Evolutionary conservation across 169 alveolate genomes (phyloP), one percentile per base, ranked within the genome.

Genomic region (Plasmodium vinckei): DNA sequence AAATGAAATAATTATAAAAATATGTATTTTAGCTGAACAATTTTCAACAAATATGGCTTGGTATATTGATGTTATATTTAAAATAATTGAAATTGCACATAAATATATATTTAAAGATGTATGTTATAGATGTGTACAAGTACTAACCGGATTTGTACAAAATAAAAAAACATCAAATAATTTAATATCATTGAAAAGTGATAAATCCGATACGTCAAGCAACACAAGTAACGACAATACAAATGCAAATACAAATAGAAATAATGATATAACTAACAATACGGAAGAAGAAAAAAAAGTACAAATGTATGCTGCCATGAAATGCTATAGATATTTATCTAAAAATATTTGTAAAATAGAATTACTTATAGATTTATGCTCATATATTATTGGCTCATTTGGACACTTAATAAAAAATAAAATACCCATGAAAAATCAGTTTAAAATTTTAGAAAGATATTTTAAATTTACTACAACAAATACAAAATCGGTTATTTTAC

Each of bases 11-110:
- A 98, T 97, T 1, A 95, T 96, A 21, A 96, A 96, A 88, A 94
- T 97, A 2, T 97, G 98, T 10, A 95, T 96, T 23, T 87, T 96
- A 21, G 95, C 98, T 13, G 99, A 97, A 82, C 95, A 94, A 42
- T 95, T 87, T 75, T 98, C 98, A 13, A 96, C 97, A 6, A 96
- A 96, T 51, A 89, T 95, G 60, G 89, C 96, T 44, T 96, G 98
- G 97, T 97, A 97, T 77, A 94, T 97, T 25, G 99, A 98, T 92
- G 96, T 96, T 5, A 94, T 97, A 57, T 96, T 97, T 46, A 97
- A 96, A 87, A 91, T 98, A 87, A 94, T 97, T 33, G 96, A 95
- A 64, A 95, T 93, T 68, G 97, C 99, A 2, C 99, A 98, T 42
- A 98, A 96, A 86, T 94, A 87, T 72, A 98, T 96, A 0, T 89